phyloP scores from a whole-genome alignment of 2,329 filamentous ascomycete species.

The Tolypocladium sp. region DNA sequence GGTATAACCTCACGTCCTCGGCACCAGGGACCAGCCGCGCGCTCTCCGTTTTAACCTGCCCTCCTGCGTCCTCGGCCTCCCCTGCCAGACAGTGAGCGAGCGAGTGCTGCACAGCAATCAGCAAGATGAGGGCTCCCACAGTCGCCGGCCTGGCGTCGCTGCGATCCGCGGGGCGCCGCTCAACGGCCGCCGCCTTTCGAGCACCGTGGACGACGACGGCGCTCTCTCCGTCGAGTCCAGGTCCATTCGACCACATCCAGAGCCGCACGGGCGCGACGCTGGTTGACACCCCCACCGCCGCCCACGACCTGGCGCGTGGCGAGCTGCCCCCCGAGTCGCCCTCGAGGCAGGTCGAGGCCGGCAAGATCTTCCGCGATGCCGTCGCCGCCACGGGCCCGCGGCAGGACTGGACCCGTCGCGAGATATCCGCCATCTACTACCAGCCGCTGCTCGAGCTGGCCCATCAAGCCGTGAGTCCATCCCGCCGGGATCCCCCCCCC shows the following conservation, averaged over 20 bases:
- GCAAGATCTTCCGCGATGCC: constrained; percentile 37
- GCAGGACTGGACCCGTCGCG: constrained; percentile 71
- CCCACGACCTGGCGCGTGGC: not conserved
- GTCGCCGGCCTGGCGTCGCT: constrained; percentile 2
- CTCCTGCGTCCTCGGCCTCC: not conserved
- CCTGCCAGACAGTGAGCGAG: not conserved
- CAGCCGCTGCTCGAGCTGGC: constrained; percentile 72
- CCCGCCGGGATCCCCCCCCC: not conserved
- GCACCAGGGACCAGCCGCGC: not conserved
- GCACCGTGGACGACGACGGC: constrained; percentile 3
- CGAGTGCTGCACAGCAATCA: not conserved
- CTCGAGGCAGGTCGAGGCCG: constrained; percentile 9
- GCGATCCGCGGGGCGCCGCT: constrained; percentile 1
- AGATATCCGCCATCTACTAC: constrained; percentile 75
- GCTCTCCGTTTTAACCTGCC: not conserved
- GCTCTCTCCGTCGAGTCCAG: not conserved
- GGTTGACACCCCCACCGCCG: constrained; percentile 6
- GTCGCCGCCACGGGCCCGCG: constrained; percentile 52
- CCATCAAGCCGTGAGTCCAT: constrained; percentile 55
- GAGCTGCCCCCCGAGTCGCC: constrained; percentile 1
- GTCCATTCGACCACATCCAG: not conserved
- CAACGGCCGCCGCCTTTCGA: not conserved
- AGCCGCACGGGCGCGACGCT: constrained; percentile 5
- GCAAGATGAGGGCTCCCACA: not conserved
- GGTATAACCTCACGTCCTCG: not conserved